These are phyloP conservation scores for Kazachstania kunashirensis DNA, from an alignment of 805 yeast genomes.

Conservation along the genomic window DNA sequence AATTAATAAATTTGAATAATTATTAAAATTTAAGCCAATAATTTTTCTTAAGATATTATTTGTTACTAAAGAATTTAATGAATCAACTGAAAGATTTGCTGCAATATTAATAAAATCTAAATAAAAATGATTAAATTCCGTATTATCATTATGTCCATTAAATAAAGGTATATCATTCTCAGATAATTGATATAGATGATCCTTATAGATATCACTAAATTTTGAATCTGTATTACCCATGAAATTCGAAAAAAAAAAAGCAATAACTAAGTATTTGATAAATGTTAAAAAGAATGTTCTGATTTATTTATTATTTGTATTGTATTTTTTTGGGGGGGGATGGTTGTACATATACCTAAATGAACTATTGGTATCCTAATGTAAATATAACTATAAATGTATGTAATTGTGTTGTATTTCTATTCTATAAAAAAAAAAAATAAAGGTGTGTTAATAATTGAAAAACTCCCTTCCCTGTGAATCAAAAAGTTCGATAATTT, in stretches of 20 bases:
- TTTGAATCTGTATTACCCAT: conserved; percentile 77
- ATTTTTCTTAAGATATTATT: conserved; percentile 44
- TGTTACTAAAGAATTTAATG: conserved; percentile 39
- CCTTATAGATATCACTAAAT: conserved; percentile 38
- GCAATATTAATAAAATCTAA: conserved; percentile 13
- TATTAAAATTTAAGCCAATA: not conserved
- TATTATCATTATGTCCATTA: conserved; percentile 10
- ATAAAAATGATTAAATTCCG: conserved; percentile 17
- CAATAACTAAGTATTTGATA: too few relatives aligned
- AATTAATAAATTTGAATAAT: conserved; percentile 33
- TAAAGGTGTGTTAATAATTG: too few relatives aligned
- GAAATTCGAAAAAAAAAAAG: not conserved
- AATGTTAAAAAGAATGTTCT: too few relatives aligned
- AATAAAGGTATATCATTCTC: conserved; percentile 2
- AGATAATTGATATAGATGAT: conserved; percentile 33
- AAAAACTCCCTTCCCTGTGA: too few relatives aligned
- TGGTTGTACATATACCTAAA: too few relatives aligned
- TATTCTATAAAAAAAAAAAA: too few relatives aligned
- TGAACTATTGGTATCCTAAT: too few relatives aligned
- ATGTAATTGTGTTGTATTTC: too few relatives aligned
- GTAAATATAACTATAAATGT: too few relatives aligned
- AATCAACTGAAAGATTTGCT: conserved; percentile 11
- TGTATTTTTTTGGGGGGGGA: too few relatives aligned
- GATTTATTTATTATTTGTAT: not conserved
- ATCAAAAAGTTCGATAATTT: too few relatives aligned